Evolutionary conservation across 768 basidiomycete genomes (phyloP), one percentile per base, ranked within the genome.

Genomic region (Inosperma sp.): DNA sequence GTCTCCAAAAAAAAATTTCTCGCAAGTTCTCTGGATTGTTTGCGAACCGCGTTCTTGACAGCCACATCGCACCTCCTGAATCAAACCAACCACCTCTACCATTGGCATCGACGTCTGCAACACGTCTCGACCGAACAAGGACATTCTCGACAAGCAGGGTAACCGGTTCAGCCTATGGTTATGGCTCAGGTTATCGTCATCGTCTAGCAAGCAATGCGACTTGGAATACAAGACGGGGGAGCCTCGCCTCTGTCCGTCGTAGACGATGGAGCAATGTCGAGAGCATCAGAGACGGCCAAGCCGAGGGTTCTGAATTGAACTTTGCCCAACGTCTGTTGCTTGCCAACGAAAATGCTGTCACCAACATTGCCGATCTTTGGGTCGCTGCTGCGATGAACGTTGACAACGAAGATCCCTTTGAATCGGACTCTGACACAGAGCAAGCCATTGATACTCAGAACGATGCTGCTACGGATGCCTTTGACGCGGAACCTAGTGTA

Each of bases 331-430:
- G 91, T 52, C 63, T 95, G 19, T 70, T 95, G 36, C 83, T 94
- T 73, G 95, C 95, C 16, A 96, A 96, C 67, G 93, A 96, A 68
- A 88, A 92, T 58, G 87, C 91, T 10, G 93, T 93, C 4, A 94
- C 91, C 50, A 92, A 86, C 58, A 89, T 99, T 61, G 90, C 93
- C 19, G 95, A 97, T 68, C 73, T 99, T 17, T 99, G 96, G 96
- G 91, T 98, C 45, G 92, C 93, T 4, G 88, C 94, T 16, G 96
- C 95, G 5, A 91, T 95, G 72, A 96, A 95, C 53, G 91, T 86
- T 25, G 93, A 95, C 62, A 87, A 88, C 58, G 92, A 93, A 56
- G 84, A 93, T 50, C 83, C 84, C 3, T 88, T 87, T 53, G 81
- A 83, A 58, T 72, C 69, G 9, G 84, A 83, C 49, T 70, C 72